A percentile compares a stretch with the other conserved stretches of the same genome.
These are phyloP conservation scores for Panus rudis DNA, from an alignment of 768 basidiomycete species.

Conservation along the genomic window DNA sequence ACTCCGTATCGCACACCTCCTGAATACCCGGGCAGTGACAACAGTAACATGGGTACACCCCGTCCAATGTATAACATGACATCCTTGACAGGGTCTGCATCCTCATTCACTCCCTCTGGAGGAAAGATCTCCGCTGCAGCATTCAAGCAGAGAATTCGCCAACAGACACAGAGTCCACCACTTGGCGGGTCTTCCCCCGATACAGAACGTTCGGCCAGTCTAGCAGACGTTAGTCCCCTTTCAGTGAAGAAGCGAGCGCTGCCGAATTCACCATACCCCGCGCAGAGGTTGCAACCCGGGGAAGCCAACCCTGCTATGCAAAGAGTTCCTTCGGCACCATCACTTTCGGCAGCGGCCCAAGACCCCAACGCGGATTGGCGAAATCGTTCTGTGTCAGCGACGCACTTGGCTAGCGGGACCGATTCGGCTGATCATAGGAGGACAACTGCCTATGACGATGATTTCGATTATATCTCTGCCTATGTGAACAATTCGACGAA, in stretches of 20 bases:
- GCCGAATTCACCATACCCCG: slow-evolving; percentile 37
- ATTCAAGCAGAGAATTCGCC: slow-evolving; percentile 46
- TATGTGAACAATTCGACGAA: slow-evolving; percentile 28
- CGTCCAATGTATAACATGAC: too few species aligned
- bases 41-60: too few species aligned
- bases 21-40: slow-evolving; percentile 41
- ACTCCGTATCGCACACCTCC: slow-evolving; percentile 38
- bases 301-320: slow-evolving; percentile 1
- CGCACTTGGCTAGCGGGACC: slow-evolving; percentile 2
- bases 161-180: slow-evolving; percentile 21
- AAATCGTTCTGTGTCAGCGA: slow-evolving; percentile 13
- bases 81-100: slow-evolving; percentile 15
- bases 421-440: slow-evolving; percentile 8
- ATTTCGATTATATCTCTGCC: slow-evolving; percentile 53
- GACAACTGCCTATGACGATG: slow-evolving; percentile 32
- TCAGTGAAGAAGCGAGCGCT: slow-evolving; percentile 43
- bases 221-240: slow-evolving; percentile 39
- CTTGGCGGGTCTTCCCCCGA: slow-evolving; percentile 6
- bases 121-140: slow-evolving; percentile 73
- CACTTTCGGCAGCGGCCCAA: not conserved
- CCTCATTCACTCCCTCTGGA: slow-evolving; percentile 19
- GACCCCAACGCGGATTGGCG: slow-evolving; percentile 1
- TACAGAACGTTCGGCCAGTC: slow-evolving; percentile 12
- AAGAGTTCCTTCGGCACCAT: not conserved
- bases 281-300: slow-evolving; percentile 10